These are phyloP conservation scores for Phialophora expanda DNA, from an alignment of 2,329 filamentous ascomycete species.

Conservation along the genomic window DNA sequence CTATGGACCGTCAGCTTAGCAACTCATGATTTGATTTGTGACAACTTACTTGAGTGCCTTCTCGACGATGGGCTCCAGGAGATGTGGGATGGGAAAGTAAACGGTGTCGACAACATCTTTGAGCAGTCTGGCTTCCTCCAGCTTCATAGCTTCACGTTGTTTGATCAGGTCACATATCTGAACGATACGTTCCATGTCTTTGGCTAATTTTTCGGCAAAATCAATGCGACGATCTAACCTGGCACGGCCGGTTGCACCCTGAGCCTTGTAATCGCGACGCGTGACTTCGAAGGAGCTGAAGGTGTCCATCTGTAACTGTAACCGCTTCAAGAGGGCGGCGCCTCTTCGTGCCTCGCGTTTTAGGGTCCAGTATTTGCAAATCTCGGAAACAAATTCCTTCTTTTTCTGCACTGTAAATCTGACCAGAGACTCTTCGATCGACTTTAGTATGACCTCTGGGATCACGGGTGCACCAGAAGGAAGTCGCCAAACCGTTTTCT, in stretches of 20 bases:
- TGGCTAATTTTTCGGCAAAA: constrained; percentile 71
- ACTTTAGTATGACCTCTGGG: constrained; percentile 82
- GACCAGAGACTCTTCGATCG: constrained; percentile 80
- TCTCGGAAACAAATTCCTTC: constrained; percentile 82
- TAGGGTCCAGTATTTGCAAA: constrained; percentile 96
- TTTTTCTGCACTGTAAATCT: constrained; percentile 84
- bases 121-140: constrained; percentile 76
- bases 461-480: constrained; percentile 95
- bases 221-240: constrained; percentile 82
- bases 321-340: constrained; percentile 85
- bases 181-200: constrained; percentile 78
- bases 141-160: constrained; percentile 75
- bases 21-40: constrained; percentile 1
- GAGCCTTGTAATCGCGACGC: constrained; percentile 89
- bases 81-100: constrained; percentile 84
- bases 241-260: constrained; percentile 82
- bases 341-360: constrained; percentile 92
- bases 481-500: constrained; percentile 82
- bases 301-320: constrained; percentile 93
- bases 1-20: constrained; percentile 41
- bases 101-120: constrained; percentile 81
- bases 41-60: constrained; percentile 77
- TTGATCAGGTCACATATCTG: constrained; percentile 72
- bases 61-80: constrained; percentile 78
- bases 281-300: constrained; percentile 98